Base-by-base conservation (phyloP, 2,329 filamentous ascomycete species). In the Chaetomiaceae sp. region DNA sequence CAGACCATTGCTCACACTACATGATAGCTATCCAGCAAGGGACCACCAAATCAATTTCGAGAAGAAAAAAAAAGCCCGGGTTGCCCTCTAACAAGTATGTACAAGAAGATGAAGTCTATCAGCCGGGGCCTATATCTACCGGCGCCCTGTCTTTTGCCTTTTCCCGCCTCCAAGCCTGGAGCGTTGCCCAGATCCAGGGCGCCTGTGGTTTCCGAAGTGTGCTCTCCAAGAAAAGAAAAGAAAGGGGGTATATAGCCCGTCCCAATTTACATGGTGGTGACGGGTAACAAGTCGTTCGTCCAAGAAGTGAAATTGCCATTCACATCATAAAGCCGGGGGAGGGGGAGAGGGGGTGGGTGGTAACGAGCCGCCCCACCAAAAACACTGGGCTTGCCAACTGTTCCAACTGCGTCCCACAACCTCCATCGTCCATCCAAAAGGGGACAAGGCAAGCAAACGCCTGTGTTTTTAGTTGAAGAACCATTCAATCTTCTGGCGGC, bases 401-500 rank as follows among this genome's bases (percentile, higher is more conserved):
- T n/a, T n/a, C n/a, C n/a, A n/a, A n/a, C n/a, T n/a, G n/a, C n/a
- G n/a, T n/a, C n/a, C n/a, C n/a, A n/a, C n/a, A n/a, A n/a, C n/a
- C n/a, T n/a, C n/a, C n/a, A n/a, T n/a, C n/a, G n/a, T n/a, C n/a
- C n/a, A n/a, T n/a, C 23, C 13, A 13, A 20, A 19, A 16, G 5
- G 6, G 21, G 3, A 7, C 33, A 12, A 13, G 10, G 7, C 30
- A 12, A 10, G 10, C 5, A 8, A 7, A 12, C 7, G 25, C 25
- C 25, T 27, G 6, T 6, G 12, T 6, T 5, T 35, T 56, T 57
- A 57, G 44, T 68, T 71, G 65, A 78, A 77, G 49, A 61, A 73
- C 77, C 78, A 81, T 25, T 62, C 60, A 44, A 72, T 66, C 3
- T 59, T 43, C 27, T 59, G 59, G 48, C 75, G 72, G 23, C 78